Base-by-base conservation (phyloP, 768 basidiomycete genomes). In the Tricholoma bakamatsutake region DNA sequence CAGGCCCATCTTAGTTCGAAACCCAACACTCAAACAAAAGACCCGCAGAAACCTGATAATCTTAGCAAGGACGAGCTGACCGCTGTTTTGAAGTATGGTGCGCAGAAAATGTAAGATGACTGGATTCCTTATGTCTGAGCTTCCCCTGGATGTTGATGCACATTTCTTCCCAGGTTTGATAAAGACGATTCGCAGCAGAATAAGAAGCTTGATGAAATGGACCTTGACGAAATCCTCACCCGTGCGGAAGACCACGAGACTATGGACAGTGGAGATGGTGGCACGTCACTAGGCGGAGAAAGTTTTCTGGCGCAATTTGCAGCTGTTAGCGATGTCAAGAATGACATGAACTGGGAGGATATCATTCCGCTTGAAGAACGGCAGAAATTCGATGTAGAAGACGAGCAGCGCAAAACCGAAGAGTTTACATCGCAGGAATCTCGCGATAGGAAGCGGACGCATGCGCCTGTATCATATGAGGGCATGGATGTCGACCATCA, bases 261-360 rank as follows among this genome's bases (percentile, higher is more conserved):
- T 1, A 80, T 94, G 62, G 84, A 85, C 33, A 83, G 78, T 45
- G 87, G 85, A 47, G 91, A 92, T 53, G 89, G 88, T 55, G 91
- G 91, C 46, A 83, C 94, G 11, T 98, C 97, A 3, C 81, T 97
- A n/a, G 97, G 97, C 70, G 97, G 97, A 49, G 93, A 98, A 75
- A 85, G 88, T 56, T 99, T 99, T 83, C 80, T 99, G 52, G 87
- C 94, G 24, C 88, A 91, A 60, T 96, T 98, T 68, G 95, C 96
- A 18, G 87, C 87, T 50, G 92, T 98, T 61, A 97, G 93, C 70
- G 97, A 99, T 69, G 86, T 99, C 67, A 98, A 98, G 80, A 93
- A 94, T 67, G 96, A 98, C 73, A 93, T 96, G 84, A 93, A 71
- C 65, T 99, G 97, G 97, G 97, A 99, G 67, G 97, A 98, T 58